Base-by-base conservation (phyloP, 2,329 filamentous ascomycete genomes). In the Plectosphaerella plurivora region DNA sequence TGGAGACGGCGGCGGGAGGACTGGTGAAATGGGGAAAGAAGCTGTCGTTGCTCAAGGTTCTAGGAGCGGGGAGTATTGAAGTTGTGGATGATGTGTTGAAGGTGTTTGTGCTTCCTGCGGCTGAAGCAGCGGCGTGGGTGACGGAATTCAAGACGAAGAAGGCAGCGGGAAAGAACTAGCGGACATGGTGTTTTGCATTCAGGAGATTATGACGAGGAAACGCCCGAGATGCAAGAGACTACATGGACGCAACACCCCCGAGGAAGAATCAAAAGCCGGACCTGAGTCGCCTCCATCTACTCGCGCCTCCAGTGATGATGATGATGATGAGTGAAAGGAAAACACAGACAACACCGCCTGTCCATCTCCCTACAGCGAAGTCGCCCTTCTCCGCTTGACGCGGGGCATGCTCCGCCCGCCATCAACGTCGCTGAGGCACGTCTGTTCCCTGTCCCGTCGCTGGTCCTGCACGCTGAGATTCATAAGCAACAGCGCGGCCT, bases 21-120 rank as follows among this genome's bases (percentile, higher is more conserved):
- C 68, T 99, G 61, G 83, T 96, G 62, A 97, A 96, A 73, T 86
- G 92, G 20, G 93, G 94, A 47, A 92, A 89, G 79, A 94, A 93
- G 65, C 78, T 94, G 57, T 76, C 83, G 18, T 68, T 97, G 60
- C 69, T 91, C 49, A 89, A 91, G 73, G 81, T 93, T 28, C 70
- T 97, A 57, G 77, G 77, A 9, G 83, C 82, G 9, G 91, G 89
- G 7, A 91, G 88, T 63, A 83, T 95, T 7, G 92, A 96, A 71
- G 79, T 99, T 10, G 84, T 96, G 46, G 93, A 99, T 70, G 88
- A 90, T 28, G 71, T 97, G 57, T 82, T 97, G 22, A 84, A 77
- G 64, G 83, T 99, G 28, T 91, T 89, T 65, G 83, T 97, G 2
- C 78, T 99, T 58, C 93, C 93, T 0, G 86, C 81, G 62, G 70